These are phyloP conservation scores for Chenopodium berlandieri DNA, from an alignment of 148 eudicot genomes.

Conservation along the genomic window DNA sequence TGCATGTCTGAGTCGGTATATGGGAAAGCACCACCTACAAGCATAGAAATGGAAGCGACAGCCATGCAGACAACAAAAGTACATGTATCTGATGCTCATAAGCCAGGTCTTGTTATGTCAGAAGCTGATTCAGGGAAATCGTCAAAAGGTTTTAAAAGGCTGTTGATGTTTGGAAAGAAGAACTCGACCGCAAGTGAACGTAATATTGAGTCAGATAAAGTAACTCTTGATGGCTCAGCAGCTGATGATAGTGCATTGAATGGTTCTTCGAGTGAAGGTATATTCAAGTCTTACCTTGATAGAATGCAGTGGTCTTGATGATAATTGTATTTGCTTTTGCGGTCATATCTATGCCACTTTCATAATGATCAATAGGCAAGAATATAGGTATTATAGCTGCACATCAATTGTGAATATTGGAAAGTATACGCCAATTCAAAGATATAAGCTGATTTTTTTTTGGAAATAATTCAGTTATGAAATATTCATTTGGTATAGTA, in stretches of 20 bases:
- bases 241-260: constrained; percentile 31
- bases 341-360: not conserved
- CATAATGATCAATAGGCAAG: not conserved
- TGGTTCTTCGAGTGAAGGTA: constrained; percentile 73
- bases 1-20: constrained; percentile 54
- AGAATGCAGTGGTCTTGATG: not conserved
- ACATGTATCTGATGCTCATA: constrained; percentile 43
- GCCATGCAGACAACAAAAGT: constrained; percentile 34
- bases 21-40: constrained; percentile 47
- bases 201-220: constrained; percentile 46
- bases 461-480: not conserved
- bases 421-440: no score
- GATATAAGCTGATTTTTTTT: no score
- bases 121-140: constrained; percentile 52
- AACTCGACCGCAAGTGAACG: constrained; percentile 51
- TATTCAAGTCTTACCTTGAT: constrained; percentile 4
- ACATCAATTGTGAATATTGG: not conserved
- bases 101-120: constrained; percentile 38
- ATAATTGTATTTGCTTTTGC: not conserved
- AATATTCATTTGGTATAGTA: not conserved
- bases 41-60: constrained; percentile 26
- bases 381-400: not conserved
- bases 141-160: constrained; percentile 76
- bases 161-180: constrained; percentile 77
- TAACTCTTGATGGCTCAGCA: constrained; percentile 36